A percentile compares a stretch with the other conserved stretches of the same genome.
phyloP scores from a whole-genome alignment of 306 rosid species.

The Oemleria cerasiformis region DNA sequence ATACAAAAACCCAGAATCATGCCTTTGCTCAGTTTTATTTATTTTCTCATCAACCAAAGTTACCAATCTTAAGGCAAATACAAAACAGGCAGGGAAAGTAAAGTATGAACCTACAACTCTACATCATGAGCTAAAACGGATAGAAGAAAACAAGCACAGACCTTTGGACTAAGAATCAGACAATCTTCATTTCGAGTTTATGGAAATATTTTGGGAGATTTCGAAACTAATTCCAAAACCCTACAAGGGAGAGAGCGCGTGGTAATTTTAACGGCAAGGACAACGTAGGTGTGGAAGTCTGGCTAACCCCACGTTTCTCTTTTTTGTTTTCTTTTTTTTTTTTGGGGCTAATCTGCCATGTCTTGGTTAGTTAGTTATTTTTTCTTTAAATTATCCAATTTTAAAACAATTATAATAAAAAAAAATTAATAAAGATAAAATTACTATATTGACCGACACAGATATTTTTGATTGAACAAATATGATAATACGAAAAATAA shows the following conservation, averaged over 20 bases:
- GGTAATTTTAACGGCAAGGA: background rate
- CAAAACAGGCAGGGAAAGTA: background rate
- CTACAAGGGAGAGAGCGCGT: background rate
- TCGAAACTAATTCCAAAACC: background rate
- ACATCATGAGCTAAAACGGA: background rate
- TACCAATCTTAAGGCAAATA: background rate
- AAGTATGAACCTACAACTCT: no score
- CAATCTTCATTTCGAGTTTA: background rate
- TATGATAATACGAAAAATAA: no score
- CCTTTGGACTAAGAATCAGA: background rate
- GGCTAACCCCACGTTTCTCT: background rate
- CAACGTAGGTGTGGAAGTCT: constrained; percentile 9
- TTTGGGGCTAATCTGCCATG: no score
- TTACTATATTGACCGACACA: no score
- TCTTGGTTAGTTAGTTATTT: no score
- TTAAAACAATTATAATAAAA: no score
- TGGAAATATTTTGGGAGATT: background rate
- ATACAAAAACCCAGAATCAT: background rate
- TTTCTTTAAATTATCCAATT: no score
- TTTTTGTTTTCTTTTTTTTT: background rate
- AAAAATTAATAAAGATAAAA: no score
- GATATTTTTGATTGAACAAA: no score
- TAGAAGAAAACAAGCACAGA: background rate
- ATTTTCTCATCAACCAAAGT: background rate
- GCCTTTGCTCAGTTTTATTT: background rate